These are phyloP conservation scores for Penicillium ucsense DNA, from an alignment of 495 filamentous ascomycete genomes.

Conservation along the genomic window DNA sequence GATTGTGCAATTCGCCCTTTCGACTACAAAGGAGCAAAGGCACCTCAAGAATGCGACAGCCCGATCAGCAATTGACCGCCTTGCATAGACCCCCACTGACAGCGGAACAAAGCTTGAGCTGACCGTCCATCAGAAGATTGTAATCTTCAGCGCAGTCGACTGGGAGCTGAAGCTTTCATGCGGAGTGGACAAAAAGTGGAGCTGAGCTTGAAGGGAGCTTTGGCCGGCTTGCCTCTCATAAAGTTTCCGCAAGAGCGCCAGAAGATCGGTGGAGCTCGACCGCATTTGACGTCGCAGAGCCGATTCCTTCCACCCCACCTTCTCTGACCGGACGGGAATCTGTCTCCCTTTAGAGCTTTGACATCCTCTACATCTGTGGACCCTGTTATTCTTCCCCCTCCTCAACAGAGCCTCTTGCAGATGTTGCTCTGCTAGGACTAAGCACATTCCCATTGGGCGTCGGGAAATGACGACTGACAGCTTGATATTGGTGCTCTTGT, in stretches of 20 bases:
- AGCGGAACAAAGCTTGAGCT: too few relatives aligned
- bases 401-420: constrained; percentile 7
- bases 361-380: constrained; percentile 4
- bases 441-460: constrained; percentile 18
- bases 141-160: too few relatives aligned
- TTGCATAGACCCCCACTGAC: not conserved
- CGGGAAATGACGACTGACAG: constrained; percentile 27
- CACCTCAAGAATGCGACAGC: too few relatives aligned
- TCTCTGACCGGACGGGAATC: constrained; percentile 10
- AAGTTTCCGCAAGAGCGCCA: constrained; percentile 22
- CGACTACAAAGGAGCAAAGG: too few relatives aligned
- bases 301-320: constrained; percentile 10
- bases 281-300: constrained; percentile 32
- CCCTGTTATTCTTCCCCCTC: not conserved
- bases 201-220: not conserved
- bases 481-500: constrained; percentile 27
- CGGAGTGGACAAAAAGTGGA: not conserved
- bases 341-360: constrained; percentile 8
- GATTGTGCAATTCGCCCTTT: too few relatives aligned
- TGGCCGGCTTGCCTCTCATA: constrained; percentile 8
- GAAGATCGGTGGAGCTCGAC: constrained; percentile 32
- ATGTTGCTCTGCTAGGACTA: constrained; percentile 12
- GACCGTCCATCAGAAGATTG: too few relatives aligned
- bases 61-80: constrained; percentile 3
- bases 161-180: not conserved